These are phyloP conservation scores for Rhodotorula babjevae DNA, from an alignment of 768 basidiomycete species.

Conservation along the genomic window DNA sequence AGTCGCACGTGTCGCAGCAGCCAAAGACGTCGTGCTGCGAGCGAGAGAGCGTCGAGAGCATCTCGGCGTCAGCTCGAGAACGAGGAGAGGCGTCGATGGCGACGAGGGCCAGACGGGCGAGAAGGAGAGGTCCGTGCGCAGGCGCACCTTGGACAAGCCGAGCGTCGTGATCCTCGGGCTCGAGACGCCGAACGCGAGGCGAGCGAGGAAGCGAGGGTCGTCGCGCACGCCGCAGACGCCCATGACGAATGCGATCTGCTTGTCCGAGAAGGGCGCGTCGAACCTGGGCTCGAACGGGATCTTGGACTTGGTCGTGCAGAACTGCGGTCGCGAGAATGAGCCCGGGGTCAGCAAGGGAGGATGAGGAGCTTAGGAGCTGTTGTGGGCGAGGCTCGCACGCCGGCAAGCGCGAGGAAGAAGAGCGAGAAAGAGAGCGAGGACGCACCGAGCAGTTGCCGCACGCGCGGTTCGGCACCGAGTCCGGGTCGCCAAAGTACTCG, in stretches of 20 bases:
- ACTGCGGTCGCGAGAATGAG: slow-evolving; percentile 21
- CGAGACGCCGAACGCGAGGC: slow-evolving; percentile 55
- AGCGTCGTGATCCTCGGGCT: slow-evolving; percentile 52
- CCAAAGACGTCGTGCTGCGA: slow-evolving; percentile 50
- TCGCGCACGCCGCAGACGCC: slow-evolving; percentile 53
- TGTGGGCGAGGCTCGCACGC: no score
- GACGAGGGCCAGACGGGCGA: neutral
- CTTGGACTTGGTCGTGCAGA: slow-evolving; percentile 49
- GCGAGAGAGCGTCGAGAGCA: no score
- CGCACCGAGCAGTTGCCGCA: slow-evolving; percentile 51
- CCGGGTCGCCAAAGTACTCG: slow-evolving; percentile 52
- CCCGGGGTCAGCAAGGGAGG: neutral
- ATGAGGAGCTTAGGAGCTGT: no score
- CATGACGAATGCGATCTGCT: slow-evolving; percentile 49
- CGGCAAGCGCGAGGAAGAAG: no score
- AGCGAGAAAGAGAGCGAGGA: neutral
- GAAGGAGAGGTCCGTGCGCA: no score
- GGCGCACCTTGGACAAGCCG: slow-evolving; percentile 49
- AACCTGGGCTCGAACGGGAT: slow-evolving; percentile 45
- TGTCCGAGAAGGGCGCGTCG: slow-evolving; percentile 43
- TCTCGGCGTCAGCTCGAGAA: neutral
- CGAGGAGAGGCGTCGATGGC: no score
- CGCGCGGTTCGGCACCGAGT: slow-evolving; percentile 49
- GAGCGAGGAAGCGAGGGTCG: slow-evolving; percentile 54
- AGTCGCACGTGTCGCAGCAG: slow-evolving; percentile 51